Evolutionary conservation across 805 yeast genomes (phyloP).

Genomic region (Jamesozyma piceae): DNA sequence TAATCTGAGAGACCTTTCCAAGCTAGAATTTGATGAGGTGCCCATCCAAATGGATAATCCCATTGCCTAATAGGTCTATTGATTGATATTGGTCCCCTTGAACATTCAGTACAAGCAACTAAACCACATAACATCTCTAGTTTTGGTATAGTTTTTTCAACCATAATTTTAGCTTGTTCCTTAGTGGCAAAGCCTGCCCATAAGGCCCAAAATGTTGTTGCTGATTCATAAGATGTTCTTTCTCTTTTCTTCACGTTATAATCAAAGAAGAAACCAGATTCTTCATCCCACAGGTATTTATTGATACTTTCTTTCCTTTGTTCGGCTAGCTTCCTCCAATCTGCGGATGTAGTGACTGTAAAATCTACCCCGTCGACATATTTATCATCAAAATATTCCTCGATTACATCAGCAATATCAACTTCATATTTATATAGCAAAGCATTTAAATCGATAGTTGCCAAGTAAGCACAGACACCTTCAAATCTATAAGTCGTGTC

Average conservation of each 20-base stretch:
- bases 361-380: slow-evolving; percentile 35
- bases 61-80: slow-evolving; percentile 86
- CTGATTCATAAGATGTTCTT: slow-evolving; percentile 67
- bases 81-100: slow-evolving; percentile 62
- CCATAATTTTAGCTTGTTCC: slow-evolving; percentile 59
- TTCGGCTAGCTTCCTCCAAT: slow-evolving; percentile 57
- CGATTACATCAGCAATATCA: slow-evolving; percentile 65
- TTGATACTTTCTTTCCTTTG: slow-evolving; percentile 47
- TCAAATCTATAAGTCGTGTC: slow-evolving; percentile 88
- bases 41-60: slow-evolving; percentile 99
- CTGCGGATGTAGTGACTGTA: slow-evolving; percentile 35
- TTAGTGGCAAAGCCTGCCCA: slow-evolving; percentile 68
- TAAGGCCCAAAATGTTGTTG: slow-evolving; percentile 85
- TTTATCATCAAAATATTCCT: slow-evolving; percentile 44
- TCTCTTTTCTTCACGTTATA: slow-evolving; percentile 53
- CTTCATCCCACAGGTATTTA: slow-evolving; percentile 76
- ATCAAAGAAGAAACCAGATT: slow-evolving; percentile 71
- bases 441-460: slow-evolving; percentile 83
- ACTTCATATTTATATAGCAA: slow-evolving; percentile 80
- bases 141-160: slow-evolving; percentile 47
- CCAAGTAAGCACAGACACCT: slow-evolving; percentile 80
- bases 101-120: slow-evolving; percentile 68
- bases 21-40: slow-evolving; percentile 91
- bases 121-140: slow-evolving; percentile 86
- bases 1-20: slow-evolving; percentile 80